These are phyloP conservation scores for Yamadazyma atlantica DNA, from an alignment of 1,139 yeast species.

Conservation along the genomic window DNA sequence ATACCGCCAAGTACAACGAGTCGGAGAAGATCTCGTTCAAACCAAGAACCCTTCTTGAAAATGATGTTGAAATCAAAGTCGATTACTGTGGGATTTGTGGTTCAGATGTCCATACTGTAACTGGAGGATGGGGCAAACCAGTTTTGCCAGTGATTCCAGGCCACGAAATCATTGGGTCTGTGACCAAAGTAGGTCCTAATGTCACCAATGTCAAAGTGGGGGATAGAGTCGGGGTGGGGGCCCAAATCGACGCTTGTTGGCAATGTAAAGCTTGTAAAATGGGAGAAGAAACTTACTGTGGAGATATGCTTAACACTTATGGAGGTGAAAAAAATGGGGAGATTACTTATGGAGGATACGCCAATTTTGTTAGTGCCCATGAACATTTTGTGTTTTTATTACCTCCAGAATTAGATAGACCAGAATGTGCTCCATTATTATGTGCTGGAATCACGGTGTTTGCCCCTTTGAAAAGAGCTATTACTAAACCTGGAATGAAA, in stretches of 20 bases:
- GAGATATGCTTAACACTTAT: constrained; percentile 41
- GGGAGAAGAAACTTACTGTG: constrained; percentile 51
- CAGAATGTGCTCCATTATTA: constrained; percentile 59
- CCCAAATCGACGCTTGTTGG: constrained; percentile 47
- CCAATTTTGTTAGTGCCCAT: constrained; percentile 51
- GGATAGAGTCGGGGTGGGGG: constrained; percentile 62
- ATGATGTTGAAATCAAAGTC: constrained; percentile 48
- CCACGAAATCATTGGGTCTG: constrained; percentile 54
- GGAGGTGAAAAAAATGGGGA: constrained; percentile 34
- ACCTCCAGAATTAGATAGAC: constrained; percentile 47
- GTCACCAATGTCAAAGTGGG: constrained; percentile 49
- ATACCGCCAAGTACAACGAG: constrained; percentile 36
- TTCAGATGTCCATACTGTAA: constrained; percentile 49
- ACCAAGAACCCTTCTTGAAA: constrained; percentile 38
- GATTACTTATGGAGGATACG: constrained; percentile 56
- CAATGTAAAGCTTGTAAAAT: constrained; percentile 44
- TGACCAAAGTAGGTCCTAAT: constrained; percentile 45
- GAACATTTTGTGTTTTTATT: constrained; percentile 53
- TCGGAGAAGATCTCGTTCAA: constrained; percentile 42
- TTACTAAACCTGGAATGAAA: constrained; percentile 25
- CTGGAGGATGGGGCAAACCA: constrained; percentile 40
- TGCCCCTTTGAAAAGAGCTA: constrained; percentile 49
- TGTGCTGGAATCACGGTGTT: constrained; percentile 65
- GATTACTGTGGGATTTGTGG: constrained; percentile 63
- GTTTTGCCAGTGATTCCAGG: constrained; percentile 30